Evolutionary conservation across 495 filamentous ascomycete genomes (phyloP), one percentile per base, ranked within the genome.

Genomic region (Podospora comata): DNA sequence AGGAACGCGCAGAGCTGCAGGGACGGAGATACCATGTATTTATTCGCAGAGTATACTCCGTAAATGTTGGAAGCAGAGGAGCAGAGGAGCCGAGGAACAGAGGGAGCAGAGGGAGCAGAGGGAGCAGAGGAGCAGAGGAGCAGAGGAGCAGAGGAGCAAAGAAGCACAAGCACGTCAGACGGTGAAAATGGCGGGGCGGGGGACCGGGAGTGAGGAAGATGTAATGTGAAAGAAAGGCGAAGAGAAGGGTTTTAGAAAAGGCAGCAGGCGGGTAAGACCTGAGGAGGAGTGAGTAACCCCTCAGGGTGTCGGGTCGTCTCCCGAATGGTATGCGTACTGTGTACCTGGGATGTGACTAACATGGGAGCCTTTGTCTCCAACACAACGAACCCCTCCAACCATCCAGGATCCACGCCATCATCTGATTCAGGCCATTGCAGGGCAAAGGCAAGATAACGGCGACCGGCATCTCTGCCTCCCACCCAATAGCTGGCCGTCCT

Each of bases 1-100:
- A 27, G 19, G 34, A 70, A 68, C 62, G 68, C 70, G 70, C 74
- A 72, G 74, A 74, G 70, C 66, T 54, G 70, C 68, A 65, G 58
- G 65, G 32, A 68, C 54, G 74, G 66, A 69, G 70, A 65, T 57
- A 72, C 69, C 72, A 76, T 75, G 64, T 69, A 72, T 67, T 19
- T 56, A 64, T 28, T 48, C 39, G 60, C 44, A 68, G 56, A 67
- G 34, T 26, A 54, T 44, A 18, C 30, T 32, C 30, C 30, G 30
- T 32, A 32, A 32, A 58, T 58, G n/a, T 23, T 58, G 23, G 55
- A 58, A 18, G n/a, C 55, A 58, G 55, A 26, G n/a, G 55, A 1
- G 30, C 30, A 32, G 30, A 32, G 30, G 4, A 32, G 30, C 4
- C 5, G 30, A 32, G 3, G 20, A 20, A 1, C 20, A 20, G 1